Evolutionary conservation across 2,329 filamentous ascomycete genomes (phyloP).

Genomic region (Botryotinia calthae): DNA sequence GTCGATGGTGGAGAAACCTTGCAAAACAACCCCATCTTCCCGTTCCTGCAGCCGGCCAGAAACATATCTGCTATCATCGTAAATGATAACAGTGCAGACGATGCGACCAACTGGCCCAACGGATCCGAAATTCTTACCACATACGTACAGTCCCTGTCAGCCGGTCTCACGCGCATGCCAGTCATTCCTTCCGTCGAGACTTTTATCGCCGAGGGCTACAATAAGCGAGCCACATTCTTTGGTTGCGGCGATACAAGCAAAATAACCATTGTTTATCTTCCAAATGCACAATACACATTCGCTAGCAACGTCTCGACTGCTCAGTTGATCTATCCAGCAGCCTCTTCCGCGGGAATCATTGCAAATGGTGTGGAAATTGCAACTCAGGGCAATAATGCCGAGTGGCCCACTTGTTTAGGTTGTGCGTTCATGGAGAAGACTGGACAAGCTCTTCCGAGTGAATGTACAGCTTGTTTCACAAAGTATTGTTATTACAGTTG

Average conservation of each 20-base stretch:
- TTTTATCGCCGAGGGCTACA: constrained; percentile 39
- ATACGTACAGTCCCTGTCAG: constrained; percentile 27
- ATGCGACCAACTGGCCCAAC: constrained; percentile 41
- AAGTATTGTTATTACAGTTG: constrained; percentile 41
- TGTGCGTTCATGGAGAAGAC: constrained; percentile 44
- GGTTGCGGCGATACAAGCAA: constrained; percentile 41
- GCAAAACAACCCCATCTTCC: constrained; percentile 49
- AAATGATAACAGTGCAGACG: constrained; percentile 47
- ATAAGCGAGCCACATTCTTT: constrained; percentile 42
- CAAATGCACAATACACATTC: constrained; percentile 43
- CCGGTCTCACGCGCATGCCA: constrained; percentile 43
- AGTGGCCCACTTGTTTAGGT: constrained; percentile 44
- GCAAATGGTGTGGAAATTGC: constrained; percentile 43
- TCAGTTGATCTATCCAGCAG: constrained; percentile 40
- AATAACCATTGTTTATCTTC: constrained; percentile 39
- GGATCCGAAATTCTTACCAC: constrained; percentile 43
- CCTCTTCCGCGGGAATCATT: constrained; percentile 42
- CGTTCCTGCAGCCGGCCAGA: constrained; percentile 44
- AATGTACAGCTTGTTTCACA: constrained; percentile 43
- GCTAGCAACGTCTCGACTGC: constrained; percentile 36
- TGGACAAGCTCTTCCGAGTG: constrained; percentile 36
- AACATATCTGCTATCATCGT: constrained; percentile 45
- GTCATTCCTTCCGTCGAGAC: constrained; percentile 41
- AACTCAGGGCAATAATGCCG: constrained; percentile 37
- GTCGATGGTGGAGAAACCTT: constrained; percentile 47